These are phyloP conservation scores for Priceomyces medius DNA, from an alignment of 805 yeast genomes.

Conservation along the genomic window DNA sequence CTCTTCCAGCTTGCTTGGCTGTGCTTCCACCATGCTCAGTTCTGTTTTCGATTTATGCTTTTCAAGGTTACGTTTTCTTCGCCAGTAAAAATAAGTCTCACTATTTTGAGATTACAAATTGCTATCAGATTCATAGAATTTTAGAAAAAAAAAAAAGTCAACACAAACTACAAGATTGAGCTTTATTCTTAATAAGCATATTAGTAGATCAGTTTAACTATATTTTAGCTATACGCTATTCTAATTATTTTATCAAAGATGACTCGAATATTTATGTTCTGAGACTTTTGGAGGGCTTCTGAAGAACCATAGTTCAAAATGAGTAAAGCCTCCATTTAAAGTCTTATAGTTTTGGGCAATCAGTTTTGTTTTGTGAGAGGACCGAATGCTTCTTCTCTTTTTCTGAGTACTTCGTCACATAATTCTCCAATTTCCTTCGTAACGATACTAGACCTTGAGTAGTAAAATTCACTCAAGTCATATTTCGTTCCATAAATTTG, in stretches of 20 bases:
- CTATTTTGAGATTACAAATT: not conserved
- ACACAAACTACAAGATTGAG: not conserved
- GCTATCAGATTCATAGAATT: not conserved
- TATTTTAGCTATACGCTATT: too few species aligned
- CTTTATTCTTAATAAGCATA: not conserved
- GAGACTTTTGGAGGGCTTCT: too few species aligned
- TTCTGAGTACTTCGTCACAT: constrained; percentile 49
- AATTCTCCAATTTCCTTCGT: constrained; percentile 68
- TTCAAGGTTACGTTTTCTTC: too few species aligned
- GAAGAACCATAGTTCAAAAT: too few species aligned
- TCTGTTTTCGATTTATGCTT: too few species aligned
- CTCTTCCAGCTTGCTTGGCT: not conserved
- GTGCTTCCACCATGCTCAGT: constrained; percentile 1
- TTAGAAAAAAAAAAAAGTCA: not conserved
- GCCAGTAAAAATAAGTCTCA: too few species aligned
- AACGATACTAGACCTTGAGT: constrained; percentile 60
- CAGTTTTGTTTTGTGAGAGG: constrained; percentile 1
- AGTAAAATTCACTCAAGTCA: constrained; percentile 68
- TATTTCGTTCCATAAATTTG: constrained; percentile 54
- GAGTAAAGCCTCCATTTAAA: too few species aligned
- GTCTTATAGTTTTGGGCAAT: too few species aligned
- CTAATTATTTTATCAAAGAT: too few species aligned
- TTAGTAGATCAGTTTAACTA: too few species aligned
- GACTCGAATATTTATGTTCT: too few species aligned
- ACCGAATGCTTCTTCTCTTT: constrained; percentile 18